A percentile compares a stretch with the other conserved stretches of the same genome.
Evolutionary conservation across 2,329 filamentous ascomycete species (phyloP).

Genomic region (Aspergillus aculeatus): DNA sequence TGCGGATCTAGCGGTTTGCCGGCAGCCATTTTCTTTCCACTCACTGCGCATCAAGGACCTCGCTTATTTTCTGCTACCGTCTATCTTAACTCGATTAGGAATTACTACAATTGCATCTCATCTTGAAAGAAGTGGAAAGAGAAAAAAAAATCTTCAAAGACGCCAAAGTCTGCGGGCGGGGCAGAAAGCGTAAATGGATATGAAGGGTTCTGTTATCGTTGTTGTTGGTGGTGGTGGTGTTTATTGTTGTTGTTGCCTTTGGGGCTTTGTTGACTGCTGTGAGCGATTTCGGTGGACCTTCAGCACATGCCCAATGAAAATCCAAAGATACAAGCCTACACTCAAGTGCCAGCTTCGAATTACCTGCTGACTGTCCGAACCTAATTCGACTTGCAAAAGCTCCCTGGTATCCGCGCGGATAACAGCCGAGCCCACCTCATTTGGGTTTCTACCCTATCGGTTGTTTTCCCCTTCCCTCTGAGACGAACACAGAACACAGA

Average conservation of each 20-base stretch:
- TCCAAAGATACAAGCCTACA: neutral
- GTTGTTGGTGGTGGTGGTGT: neutral
- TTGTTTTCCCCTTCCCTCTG: neutral
- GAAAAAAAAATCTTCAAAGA: neutral
- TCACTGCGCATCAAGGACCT: neutral
- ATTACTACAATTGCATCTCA: neutral
- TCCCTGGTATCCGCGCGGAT: neutral
- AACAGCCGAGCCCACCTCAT: slow-evolving; percentile 1
- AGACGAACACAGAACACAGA: neutral
- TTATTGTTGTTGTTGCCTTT: no score
- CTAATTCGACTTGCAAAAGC: neutral
- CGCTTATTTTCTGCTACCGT: neutral
- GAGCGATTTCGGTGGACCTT: neutral
- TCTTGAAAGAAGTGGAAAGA: neutral
- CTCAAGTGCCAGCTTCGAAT: neutral
- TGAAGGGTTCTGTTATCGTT: neutral
- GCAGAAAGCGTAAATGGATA: neutral
- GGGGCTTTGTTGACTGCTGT: neutral
- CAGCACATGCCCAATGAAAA: neutral
- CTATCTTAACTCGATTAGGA: neutral
- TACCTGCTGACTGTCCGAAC: neutral
- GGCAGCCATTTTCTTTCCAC: slow-evolving; percentile 1
- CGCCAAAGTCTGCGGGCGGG: neutral
- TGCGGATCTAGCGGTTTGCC: slow-evolving; percentile 15
- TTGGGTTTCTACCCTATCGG: neutral